Evolutionary conservation across 1,284 basidiomycete species (phyloP).

Genomic region (Flammula alnicola): DNA sequence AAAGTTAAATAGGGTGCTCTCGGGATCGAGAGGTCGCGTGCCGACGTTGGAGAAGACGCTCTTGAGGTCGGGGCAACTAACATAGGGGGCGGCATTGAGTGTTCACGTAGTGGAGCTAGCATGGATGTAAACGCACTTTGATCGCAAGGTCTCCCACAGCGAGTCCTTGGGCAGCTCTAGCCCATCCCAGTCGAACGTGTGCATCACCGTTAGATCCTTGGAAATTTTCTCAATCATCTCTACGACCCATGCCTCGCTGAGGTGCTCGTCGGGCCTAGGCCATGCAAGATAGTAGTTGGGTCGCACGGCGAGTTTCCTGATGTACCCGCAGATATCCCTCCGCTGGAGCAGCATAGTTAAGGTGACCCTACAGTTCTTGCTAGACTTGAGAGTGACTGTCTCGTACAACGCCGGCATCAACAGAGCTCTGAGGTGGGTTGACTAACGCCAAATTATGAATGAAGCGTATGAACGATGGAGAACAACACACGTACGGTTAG

Average conservation of each 20-base stretch:
- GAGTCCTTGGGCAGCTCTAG: constrained; percentile 45
- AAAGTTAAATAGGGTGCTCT: constrained; percentile 44
- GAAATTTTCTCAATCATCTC: constrained; percentile 37
- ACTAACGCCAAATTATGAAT: constrained; percentile 30
- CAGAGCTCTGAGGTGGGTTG: constrained; percentile 33
- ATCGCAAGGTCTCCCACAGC: constrained; percentile 43
- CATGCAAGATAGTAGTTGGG: constrained; percentile 54
- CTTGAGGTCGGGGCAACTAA: constrained; percentile 44
- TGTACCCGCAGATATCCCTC: constrained; percentile 39
- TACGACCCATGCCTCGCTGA: constrained; percentile 45
- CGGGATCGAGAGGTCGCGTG: constrained; percentile 33
- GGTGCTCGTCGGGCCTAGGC: constrained; percentile 43
- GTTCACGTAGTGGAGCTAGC: constrained; percentile 2
- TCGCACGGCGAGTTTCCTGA: constrained; percentile 46
- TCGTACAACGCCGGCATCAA: constrained; percentile 46
- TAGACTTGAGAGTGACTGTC: constrained; percentile 46
- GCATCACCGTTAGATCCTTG: constrained; percentile 32
- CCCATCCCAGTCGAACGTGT: constrained; percentile 54
- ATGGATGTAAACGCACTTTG: constrained; percentile 33
- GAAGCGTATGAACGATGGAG: constrained; percentile 15
- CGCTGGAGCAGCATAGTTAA: constrained; percentile 38
- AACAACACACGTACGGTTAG: constrained; percentile 33
- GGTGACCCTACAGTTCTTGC: constrained; percentile 38
- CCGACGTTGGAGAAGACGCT: constrained; percentile 49
- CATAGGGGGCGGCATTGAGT: constrained; percentile 6